A percentile compares a stretch with the other conserved stretches of the same genome.
Evolutionary conservation across 2,329 filamentous ascomycete species (phyloP).

Genomic region (Dothidotthia symphoricarpi): DNA sequence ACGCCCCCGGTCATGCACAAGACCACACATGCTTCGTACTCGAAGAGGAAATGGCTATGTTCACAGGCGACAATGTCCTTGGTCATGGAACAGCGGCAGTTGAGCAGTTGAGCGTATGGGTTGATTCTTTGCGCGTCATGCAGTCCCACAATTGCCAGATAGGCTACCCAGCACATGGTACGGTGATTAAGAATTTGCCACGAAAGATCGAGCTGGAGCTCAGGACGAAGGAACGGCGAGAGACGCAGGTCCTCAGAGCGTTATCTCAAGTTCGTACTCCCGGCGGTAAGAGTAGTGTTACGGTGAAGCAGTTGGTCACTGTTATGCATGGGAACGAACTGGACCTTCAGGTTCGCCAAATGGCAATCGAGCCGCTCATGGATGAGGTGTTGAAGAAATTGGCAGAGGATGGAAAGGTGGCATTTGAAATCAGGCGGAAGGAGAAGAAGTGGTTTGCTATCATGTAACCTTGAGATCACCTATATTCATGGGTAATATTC

Average conservation of each 20-base stretch:
- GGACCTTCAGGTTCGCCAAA: slow-evolving; percentile 10
- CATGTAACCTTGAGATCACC: background rate
- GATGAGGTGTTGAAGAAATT: slow-evolving; percentile 63
- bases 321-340: background rate
- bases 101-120: slow-evolving; percentile 41
- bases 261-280: no score
- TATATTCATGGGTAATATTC: no score
- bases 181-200: slow-evolving; percentile 31
- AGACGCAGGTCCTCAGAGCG: no score
- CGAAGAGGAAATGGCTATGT: slow-evolving; percentile 38
- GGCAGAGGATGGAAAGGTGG: slow-evolving; percentile 34
- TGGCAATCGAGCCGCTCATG: slow-evolving; percentile 81
- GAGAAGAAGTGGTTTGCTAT: slow-evolving; percentile 19
- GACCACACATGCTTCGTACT: slow-evolving; percentile 38
- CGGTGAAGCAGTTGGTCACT: no score
- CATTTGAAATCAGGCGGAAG: slow-evolving; percentile 18
- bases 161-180: slow-evolving; percentile 50
- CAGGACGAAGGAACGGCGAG: no score
- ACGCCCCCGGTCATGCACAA: slow-evolving; percentile 26
- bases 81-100: slow-evolving; percentile 43
- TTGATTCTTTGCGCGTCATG: slow-evolving; percentile 39
- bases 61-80: slow-evolving; percentile 40
- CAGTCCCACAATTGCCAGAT: slow-evolving; percentile 31
- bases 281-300: no score
- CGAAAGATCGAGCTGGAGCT: no score